A percentile compares a stretch with the other conserved stretches of the same genome.
phyloP scores from a whole-genome alignment of 441 rosid genomes.

The Cnidoscolus chayamansa region DNA sequence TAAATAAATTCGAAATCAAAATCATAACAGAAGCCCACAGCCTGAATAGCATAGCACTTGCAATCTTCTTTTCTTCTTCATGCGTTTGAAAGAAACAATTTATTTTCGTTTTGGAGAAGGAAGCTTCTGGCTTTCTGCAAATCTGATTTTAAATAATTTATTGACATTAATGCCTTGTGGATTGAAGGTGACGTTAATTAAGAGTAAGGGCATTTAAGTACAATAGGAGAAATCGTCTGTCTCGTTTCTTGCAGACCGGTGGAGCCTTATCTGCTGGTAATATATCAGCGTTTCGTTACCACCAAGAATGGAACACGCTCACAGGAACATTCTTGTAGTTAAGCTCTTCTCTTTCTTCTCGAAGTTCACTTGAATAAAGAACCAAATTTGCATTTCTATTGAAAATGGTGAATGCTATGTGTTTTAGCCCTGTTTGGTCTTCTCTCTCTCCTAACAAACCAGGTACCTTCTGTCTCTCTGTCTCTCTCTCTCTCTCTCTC shows the following conservation, averaged over 20 bases:
- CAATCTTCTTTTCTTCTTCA: constrained; percentile 11
- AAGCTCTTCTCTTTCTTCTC: constrained; percentile 3
- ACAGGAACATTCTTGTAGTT: not conserved
- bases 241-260: not conserved
- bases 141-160: not conserved
- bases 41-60: too few relatives aligned
- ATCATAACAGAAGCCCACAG: too few relatives aligned
- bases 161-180: constrained; percentile 27
- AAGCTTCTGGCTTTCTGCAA: not conserved
- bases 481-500: not conserved
- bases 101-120: not conserved
- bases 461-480: constrained; percentile 27
- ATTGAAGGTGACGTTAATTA: not conserved
- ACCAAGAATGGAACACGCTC: constrained; percentile 18
- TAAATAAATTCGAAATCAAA: too few relatives aligned
- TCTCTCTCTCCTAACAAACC: constrained; percentile 36
- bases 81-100: constrained; percentile 5
- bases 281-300: constrained; percentile 4
- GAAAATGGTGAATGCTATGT: constrained; percentile 54
- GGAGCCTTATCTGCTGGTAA: constrained; percentile 34
- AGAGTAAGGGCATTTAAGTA: constrained; percentile 30
- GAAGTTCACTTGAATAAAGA: not conserved
- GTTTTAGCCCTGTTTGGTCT: constrained; percentile 46
- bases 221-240: not conserved
- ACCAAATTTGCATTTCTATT: constrained; percentile 11